Percentiles rank a stretch among this genome's conserved stretches.
Evolutionary conservation across 1,284 basidiomycete species (phyloP).

Genomic region (Ustilago lituana): DNA sequence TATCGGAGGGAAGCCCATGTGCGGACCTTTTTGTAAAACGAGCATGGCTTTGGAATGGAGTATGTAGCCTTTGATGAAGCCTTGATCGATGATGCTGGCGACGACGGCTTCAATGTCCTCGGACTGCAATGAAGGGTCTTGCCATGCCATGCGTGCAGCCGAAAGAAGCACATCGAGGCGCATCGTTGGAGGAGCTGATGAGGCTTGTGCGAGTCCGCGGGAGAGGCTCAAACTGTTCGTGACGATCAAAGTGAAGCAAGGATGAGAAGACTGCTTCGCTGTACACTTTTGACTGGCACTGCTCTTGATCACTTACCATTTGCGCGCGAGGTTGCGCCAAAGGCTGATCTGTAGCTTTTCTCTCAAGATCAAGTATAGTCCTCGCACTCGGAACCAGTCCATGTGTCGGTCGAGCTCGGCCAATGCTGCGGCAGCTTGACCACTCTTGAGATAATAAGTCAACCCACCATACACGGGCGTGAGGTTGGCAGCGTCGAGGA

Average conservation of each 20-base stretch:
- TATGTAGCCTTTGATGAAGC: conserved; percentile 69
- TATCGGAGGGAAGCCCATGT: conserved; percentile 66
- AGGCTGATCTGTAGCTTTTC: conserved; percentile 68
- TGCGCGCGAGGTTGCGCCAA: conserved; percentile 68
- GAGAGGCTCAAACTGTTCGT: conserved; percentile 19
- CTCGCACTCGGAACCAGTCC: conserved; percentile 64
- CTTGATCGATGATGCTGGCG: conserved; percentile 68
- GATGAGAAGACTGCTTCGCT: background rate
- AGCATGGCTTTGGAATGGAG: conserved; percentile 66
- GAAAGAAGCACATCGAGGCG: conserved; percentile 56
- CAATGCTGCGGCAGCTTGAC: conserved; percentile 60
- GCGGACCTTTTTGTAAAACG: conserved; percentile 67
- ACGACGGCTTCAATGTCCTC: conserved; percentile 68
- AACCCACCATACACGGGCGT: conserved; percentile 52
- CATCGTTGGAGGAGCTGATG: conserved; percentile 65
- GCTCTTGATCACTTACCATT: conserved; percentile 53
- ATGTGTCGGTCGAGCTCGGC: conserved; percentile 61
- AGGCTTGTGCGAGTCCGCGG: conserved; percentile 11
- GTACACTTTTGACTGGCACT: background rate
- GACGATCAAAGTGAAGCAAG: background rate
- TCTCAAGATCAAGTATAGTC: conserved; percentile 67
- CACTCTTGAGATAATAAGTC: conserved; percentile 51
- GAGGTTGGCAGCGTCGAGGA: conserved; percentile 63
- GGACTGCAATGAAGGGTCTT: conserved; percentile 57
- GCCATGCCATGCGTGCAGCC: conserved; percentile 65